Evolutionary conservation across 768 basidiomycete genomes (phyloP).

Genomic region (Boletus insuetus): DNA sequence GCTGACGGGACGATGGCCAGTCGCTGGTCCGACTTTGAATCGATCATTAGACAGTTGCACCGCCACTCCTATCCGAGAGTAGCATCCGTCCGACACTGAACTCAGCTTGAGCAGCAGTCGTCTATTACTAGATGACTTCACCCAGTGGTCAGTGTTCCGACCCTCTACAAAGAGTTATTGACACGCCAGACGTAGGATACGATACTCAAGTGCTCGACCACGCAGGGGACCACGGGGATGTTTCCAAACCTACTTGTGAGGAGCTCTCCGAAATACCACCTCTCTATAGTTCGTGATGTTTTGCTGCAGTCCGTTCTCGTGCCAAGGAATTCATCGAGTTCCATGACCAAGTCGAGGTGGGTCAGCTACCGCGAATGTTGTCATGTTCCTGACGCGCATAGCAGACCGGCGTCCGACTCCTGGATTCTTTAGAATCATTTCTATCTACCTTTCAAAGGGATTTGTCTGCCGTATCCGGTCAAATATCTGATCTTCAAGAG

Average conservation of each 20-base stretch:
- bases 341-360: constrained; percentile 88
- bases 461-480: constrained; percentile 90
- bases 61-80: constrained; percentile 3
- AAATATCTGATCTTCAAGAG: constrained; percentile 91
- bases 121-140: constrained; percentile 6
- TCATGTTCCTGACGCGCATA: constrained; percentile 1
- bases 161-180: not conserved
- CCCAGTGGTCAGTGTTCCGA: constrained; percentile 5
- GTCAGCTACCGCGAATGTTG: not conserved
- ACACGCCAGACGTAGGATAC: constrained; percentile 2
- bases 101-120: too few species aligned
- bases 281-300: not conserved
- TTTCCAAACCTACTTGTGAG: constrained; percentile 16
- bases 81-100: too few species aligned
- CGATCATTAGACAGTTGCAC: not conserved
- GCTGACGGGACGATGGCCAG: not conserved
- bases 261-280: not conserved
- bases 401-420: constrained; percentile 81
- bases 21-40: not conserved
- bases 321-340: constrained; percentile 77
- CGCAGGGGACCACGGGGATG: not conserved
- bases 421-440: constrained; percentile 88
- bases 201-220: not conserved
- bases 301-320: constrained; percentile 33
- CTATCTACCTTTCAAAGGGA: constrained; percentile 95